phyloP scores from a whole-genome alignment of 495 filamentous ascomycete genomes.

The Acidiella bohemica region DNA sequence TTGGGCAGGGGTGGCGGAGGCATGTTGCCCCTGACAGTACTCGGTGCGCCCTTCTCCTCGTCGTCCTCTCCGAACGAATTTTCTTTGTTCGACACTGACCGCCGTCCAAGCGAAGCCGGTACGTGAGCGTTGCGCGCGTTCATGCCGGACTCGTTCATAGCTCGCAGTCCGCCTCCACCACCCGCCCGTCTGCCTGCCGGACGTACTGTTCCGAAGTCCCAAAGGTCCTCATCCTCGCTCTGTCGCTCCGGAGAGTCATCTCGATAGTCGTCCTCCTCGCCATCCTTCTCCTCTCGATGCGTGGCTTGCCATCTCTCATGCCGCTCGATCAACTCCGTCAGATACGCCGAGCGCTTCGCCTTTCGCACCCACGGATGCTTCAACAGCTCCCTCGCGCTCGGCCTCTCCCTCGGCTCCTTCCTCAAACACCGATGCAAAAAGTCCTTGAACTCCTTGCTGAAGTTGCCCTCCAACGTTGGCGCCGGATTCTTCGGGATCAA shows the following conservation, averaged over 20 bases:
- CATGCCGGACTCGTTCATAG: conserved; percentile 59
- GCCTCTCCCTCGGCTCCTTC: conserved; percentile 75
- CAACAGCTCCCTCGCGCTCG: conserved; percentile 74
- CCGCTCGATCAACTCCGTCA: conserved; percentile 87
- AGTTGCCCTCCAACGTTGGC: conserved; percentile 70
- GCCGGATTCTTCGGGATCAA: conserved; percentile 91
- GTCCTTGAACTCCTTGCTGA: conserved; percentile 82
- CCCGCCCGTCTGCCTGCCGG: conserved; percentile 35
- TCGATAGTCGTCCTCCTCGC: conserved; percentile 47
- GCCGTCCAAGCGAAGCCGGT: conserved; percentile 14
- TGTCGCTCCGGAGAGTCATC: conserved; percentile 30
- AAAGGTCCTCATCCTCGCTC: conserved; percentile 59
- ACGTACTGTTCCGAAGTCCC: conserved; percentile 90
- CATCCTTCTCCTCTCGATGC: conserved; percentile 36
- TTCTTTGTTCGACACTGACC: conserved; percentile 21
- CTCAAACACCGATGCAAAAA: conserved; percentile 80
- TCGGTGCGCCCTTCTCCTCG: background rate
- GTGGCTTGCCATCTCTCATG: conserved; percentile 71
- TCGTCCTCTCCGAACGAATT: conserved; percentile 18
- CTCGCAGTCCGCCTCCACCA: conserved; percentile 38
- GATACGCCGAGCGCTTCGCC: conserved; percentile 78
- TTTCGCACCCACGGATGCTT: conserved; percentile 79
- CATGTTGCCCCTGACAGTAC: conserved; percentile 20
- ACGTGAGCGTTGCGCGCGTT: conserved; percentile 43
- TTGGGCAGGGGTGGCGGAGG: conserved; percentile 44